Conservation (phyloP, 164 flowering plant species). For the Saururus chinensis region DNA sequence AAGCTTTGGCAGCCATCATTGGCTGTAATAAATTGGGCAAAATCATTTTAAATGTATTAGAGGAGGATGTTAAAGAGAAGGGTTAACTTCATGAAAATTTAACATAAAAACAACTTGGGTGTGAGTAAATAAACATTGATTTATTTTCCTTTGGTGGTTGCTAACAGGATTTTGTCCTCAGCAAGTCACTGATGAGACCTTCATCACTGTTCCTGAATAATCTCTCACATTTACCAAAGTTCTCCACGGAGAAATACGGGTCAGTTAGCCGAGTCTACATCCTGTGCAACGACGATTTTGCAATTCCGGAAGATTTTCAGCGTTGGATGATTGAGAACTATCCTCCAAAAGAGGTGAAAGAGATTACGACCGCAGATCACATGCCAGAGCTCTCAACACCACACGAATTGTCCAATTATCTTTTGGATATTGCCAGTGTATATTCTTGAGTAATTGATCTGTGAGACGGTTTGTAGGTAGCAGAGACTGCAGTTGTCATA, state of each 20-base stretch:
- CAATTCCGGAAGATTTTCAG: not conserved
- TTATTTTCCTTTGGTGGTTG: too few species aligned
- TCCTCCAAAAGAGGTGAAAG: not conserved
- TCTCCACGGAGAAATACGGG: not conserved
- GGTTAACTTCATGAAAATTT: too few species aligned
- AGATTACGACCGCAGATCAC: not conserved
- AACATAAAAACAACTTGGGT: too few species aligned
- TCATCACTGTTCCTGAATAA: not conserved
- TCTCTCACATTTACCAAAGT: not conserved
- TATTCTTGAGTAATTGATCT: too few species aligned
- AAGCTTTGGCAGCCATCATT: too few species aligned
- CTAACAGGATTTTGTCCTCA: not conserved
- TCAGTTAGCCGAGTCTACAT: not conserved
- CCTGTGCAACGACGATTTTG: not conserved
- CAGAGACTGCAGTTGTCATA: too few species aligned
- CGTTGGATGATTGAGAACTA: not conserved
- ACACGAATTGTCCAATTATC: not conserved
- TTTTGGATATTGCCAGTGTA: not conserved
- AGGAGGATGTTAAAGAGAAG: too few species aligned
- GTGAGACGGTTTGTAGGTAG: too few species aligned
- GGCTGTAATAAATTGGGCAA: too few species aligned
- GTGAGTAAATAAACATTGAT: too few species aligned
- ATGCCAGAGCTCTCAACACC: not conserved
- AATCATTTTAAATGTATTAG: too few species aligned
- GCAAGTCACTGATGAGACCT: not conserved